Percentiles rank a stretch among this genome's conserved stretches.
Evolutionary conservation across 208 protist genomes (phyloP).

Genomic region (Leishmania major): DNA sequence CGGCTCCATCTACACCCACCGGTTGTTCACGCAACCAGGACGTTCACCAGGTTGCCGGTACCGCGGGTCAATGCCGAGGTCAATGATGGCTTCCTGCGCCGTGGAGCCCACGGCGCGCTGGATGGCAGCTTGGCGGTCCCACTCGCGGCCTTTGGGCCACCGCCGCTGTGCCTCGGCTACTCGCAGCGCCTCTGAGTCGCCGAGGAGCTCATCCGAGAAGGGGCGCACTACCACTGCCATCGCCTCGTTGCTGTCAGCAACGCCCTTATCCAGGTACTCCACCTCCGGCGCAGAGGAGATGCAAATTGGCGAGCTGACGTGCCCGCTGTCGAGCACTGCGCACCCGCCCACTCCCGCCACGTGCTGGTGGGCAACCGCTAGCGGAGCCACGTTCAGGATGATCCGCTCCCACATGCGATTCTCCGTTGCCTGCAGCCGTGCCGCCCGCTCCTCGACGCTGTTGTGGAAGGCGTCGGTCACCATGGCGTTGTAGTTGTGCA

Average conservation of each 20-base stretch:
- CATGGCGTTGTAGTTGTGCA: constrained; percentile 36
- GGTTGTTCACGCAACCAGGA: constrained; percentile 10
- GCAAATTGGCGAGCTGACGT: constrained; percentile 32
- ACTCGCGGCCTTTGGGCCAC: constrained; percentile 66
- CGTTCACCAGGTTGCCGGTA: constrained; percentile 75
- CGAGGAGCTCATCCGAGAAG: constrained; percentile 35
- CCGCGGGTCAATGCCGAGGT: constrained; percentile 60
- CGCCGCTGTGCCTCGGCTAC: constrained; percentile 22
- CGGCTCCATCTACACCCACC: neutral
- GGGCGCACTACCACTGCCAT: constrained; percentile 62
- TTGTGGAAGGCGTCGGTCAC: constrained; percentile 26
- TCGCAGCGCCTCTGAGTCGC: constrained; percentile 10
- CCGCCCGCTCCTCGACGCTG: constrained; percentile 21
- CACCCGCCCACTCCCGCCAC: neutral
- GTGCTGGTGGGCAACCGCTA: constrained; percentile 10
- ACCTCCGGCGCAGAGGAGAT: neutral
- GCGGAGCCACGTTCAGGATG: constrained; percentile 30
- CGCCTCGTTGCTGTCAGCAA: neutral
- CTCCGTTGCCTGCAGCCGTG: constrained; percentile 28
- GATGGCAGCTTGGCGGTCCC: constrained; percentile 83
- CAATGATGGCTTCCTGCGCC: constrained; percentile 75
- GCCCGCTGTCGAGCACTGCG: constrained; percentile 48
- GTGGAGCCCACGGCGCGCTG: constrained; percentile 50
- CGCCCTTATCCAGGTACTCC: neutral
- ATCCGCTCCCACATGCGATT: constrained; percentile 35